Base-by-base conservation (phyloP, 2,329 filamentous ascomycete species). In the Elsinoe fawcettii region DNA sequence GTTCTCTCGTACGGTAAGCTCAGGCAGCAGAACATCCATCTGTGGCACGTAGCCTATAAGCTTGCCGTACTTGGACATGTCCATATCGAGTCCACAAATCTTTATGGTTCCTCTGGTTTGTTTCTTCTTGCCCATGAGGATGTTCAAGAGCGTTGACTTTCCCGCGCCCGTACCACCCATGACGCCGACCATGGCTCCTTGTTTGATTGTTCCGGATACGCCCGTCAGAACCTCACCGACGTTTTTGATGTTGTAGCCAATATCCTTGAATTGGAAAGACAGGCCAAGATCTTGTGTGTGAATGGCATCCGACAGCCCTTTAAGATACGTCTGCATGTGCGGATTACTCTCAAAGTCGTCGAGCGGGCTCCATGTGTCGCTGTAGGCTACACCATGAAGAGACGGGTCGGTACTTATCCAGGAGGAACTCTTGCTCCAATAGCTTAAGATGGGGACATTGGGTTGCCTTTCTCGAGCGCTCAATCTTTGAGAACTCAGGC, bases 31-130 rank as follows among this genome's bases (percentile, higher is more conserved):
- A 23, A 84, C 75, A 64, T 84, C 82, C 60, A 84, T 79, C 62
- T 84, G 81, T 1, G 81, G 81, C 2, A 84, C 81, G 59, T 82
- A 83, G 20, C 80, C 80, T 23, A 83, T 81, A 58, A 83, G 70
- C 64, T 82, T 81, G 66, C 80, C 82, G 66, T 80, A 83, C 41
- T 71, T 70, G 63, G 73, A 73, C 67, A 80, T 69, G 63, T 73
- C 61, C 43, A 63, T 61, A 37, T 41, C 70, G 3, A 71, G 69
- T n/a, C 75, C 76, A 60, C 83, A 83, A 61, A 83, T 74, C 47
- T 75, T 77, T 23, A 80, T 76, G 0, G 70, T 62, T 2, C 80
- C 80, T 7, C 59, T 54, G 0, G 78, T 82, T 59, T 78, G 74
- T 32, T 69, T 73, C 0, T 70, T 73, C 66, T 83, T 82, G 11